Base-by-base conservation (phyloP, 2,329 filamentous ascomycete genomes). In the Ceratocystis colombiana region DNA sequence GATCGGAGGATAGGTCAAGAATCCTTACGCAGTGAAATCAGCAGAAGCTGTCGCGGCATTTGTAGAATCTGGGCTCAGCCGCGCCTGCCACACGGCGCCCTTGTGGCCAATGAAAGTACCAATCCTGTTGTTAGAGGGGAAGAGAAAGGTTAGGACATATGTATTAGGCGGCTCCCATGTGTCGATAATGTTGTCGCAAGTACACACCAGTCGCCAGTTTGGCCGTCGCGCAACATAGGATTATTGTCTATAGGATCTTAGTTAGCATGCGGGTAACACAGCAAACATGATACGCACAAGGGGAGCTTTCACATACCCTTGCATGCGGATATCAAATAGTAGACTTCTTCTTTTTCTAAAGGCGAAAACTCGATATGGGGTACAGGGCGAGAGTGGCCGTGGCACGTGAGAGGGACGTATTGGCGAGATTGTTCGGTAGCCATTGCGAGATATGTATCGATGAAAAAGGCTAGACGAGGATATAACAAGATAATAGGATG, bases 81-180 rank as follows among this genome's bases (percentile, higher is more conserved):
- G 85, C 65, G 92, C 90, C 78, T 96, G 92, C 91, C 94, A 99
- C 68, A 97, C 93, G 46, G 94, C 94, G 69, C 94, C 94, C 78
- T 99, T 97, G 79, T 99, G 94, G 50, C 94, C 94, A 72, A 99
- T 88, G 74, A 97, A 97, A 46, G 94, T 97, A 62, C 94, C 94
- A 71, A 97, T 97, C 89, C 90, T 95, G 74, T 87, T 15, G 59
- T 17, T 15, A 41, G 44, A 64, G 28, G 10, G 30, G 55, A 30
- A 37, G 15, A 59, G 28, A 59, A 8, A 37, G 12, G 55, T 59
- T 59, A 59, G 55, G 33, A 25, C 7, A 20, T 22, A 20, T 10
- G 20, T 59, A 22, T 37, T 1, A 17, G 15, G 25, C n/a, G 25
- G 8, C 33, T 30, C 37, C 37, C n/a, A 15, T 17, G 41, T 17